phyloP scores from a whole-genome alignment of 306 rosid genomes.

The Castanospermum australe region DNA sequence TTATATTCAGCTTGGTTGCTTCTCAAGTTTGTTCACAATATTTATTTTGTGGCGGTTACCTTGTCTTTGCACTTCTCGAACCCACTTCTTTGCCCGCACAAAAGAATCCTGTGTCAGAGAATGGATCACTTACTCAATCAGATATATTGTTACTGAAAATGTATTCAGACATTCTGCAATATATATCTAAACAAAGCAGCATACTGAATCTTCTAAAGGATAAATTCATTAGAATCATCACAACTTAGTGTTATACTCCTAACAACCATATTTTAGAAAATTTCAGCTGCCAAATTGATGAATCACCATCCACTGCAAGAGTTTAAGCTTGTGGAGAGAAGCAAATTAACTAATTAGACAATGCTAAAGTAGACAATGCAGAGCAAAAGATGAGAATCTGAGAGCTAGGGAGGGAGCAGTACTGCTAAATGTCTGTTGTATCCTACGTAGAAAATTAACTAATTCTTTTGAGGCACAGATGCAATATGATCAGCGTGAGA shows the following conservation, averaged over 20 bases:
- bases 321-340: not conserved
- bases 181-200: not conserved
- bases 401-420: no score
- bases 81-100: conserved; percentile 80
- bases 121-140: conserved; percentile 4
- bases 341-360: no score
- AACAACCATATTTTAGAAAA: not conserved
- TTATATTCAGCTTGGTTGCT: not conserved
- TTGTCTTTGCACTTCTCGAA: conserved; percentile 82
- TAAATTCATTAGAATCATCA: not conserved
- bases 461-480: no score
- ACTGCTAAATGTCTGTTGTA: no score
- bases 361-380: not conserved
- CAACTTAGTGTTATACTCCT: not conserved
- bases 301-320: not conserved
- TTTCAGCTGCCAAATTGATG: no score
- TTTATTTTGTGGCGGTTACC: conserved; percentile 39
- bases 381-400: not conserved
- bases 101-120: conserved; percentile 68
- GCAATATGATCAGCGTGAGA: no score
- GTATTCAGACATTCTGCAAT: not conserved
- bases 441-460: no score
- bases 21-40: not conserved
- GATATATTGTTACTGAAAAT: not conserved
- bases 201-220: not conserved